These are phyloP conservation scores for Phylloporus sp. DNA, from an alignment of 1,284 basidiomycete genomes.

Conservation along the genomic window DNA sequence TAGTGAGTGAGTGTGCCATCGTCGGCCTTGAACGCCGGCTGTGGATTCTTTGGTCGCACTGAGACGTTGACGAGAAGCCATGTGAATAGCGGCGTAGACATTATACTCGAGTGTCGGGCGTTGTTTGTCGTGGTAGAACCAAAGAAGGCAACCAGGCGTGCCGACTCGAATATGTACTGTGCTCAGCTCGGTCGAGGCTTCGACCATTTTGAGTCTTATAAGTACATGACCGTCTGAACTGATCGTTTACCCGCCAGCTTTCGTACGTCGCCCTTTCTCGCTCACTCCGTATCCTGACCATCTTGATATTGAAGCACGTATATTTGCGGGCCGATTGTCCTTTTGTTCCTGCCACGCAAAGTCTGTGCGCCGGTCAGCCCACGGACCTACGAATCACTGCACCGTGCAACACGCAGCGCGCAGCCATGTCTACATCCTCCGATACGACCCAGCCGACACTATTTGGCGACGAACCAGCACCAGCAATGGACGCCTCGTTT, in stretches of 20 bases:
- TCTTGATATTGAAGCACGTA: slow-evolving; percentile 1
- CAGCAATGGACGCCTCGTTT: slow-evolving; percentile 18
- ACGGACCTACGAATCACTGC: neutral
- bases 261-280: too few relatives aligned
- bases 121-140: neutral
- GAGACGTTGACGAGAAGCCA: slow-evolving; percentile 12
- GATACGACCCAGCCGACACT: slow-evolving; percentile 38
- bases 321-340: neutral
- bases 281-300: too few relatives aligned
- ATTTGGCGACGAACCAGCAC: slow-evolving; percentile 37
- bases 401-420: neutral
- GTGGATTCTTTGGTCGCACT: neutral
- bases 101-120: neutral
- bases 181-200: too few relatives aligned
- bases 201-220: too few relatives aligned
- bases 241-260: too few relatives aligned
- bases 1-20: neutral
- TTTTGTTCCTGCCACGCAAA: neutral
- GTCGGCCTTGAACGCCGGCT: neutral
- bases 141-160: slow-evolving; percentile 22
- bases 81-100: slow-evolving; percentile 12
- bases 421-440: slow-evolving; percentile 39
- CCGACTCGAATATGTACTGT: too few relatives aligned
- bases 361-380: neutral
- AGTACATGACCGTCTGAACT: slow-evolving; percentile 8